Percentiles rank a stretch among this genome's conserved stretches.
phyloP scores from a whole-genome alignment of 2,329 filamentous ascomycete genomes.

The Colletotrichum sp. region DNA sequence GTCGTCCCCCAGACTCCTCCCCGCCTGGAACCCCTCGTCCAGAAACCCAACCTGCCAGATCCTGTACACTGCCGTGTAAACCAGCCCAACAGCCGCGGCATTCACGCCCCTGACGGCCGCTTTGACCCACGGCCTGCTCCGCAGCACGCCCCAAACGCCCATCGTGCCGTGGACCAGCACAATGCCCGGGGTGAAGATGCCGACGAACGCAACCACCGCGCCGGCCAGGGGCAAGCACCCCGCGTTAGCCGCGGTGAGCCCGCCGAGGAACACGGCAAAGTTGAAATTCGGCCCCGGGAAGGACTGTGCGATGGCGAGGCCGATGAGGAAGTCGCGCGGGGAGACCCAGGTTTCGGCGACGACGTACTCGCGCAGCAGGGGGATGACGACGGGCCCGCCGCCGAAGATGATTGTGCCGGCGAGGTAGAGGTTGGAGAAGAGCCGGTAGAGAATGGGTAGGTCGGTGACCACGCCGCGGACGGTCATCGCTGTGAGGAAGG shows the following conservation, averaged over 20 bases:
- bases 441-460: slow-evolving; percentile 51
- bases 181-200: slow-evolving; percentile 53
- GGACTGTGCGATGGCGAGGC: slow-evolving; percentile 70
- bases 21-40: slow-evolving; percentile 44
- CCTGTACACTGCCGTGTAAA: slow-evolving; percentile 64
- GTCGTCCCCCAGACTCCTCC: slow-evolving; percentile 55
- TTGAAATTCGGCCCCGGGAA: slow-evolving; percentile 55
- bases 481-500: slow-evolving; percentile 60
- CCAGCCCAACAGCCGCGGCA: slow-evolving; percentile 59
- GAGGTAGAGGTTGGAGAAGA: slow-evolving; percentile 73
- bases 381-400: slow-evolving; percentile 64
- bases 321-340: slow-evolving; percentile 69
- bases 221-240: slow-evolving; percentile 45
- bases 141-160: slow-evolving; percentile 55
- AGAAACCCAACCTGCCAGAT: slow-evolving; percentile 62
- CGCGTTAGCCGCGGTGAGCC: slow-evolving; percentile 46
- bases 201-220: slow-evolving; percentile 52
- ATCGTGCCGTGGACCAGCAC: slow-evolving; percentile 47
- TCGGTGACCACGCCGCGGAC: slow-evolving; percentile 41
- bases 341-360: slow-evolving; percentile 70
- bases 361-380: slow-evolving; percentile 59
- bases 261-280: slow-evolving; percentile 63
- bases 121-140: slow-evolving; percentile 46
- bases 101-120: slow-evolving; percentile 56
- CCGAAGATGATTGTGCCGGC: slow-evolving; percentile 68